Evolutionary conservation across 2,329 filamentous ascomycete species (phyloP).

Genomic region (Fusarium nematophilum): DNA sequence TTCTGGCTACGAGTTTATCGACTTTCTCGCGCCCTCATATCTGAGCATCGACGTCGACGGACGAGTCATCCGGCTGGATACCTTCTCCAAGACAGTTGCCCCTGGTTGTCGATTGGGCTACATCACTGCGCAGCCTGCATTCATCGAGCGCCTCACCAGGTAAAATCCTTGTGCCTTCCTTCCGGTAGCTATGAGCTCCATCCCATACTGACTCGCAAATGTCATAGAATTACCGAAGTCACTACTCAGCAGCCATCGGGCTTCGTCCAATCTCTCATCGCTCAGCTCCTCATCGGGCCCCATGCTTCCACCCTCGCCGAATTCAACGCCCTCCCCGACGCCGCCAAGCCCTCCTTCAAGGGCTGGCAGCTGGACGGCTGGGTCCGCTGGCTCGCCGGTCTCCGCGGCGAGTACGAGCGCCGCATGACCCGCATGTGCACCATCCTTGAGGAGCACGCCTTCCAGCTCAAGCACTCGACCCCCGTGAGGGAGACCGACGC

Average conservation of each 20-base stretch:
- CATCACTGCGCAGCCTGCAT: conserved; percentile 84
- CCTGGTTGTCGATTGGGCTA: conserved; percentile 91
- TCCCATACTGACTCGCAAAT: neutral
- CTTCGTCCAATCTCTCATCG: conserved; percentile 87
- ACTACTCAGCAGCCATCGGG: conserved; percentile 87
- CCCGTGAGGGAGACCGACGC: conserved; percentile 57
- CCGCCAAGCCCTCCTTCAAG: conserved; percentile 59
- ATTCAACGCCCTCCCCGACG: conserved; percentile 57
- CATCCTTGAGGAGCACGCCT: conserved; percentile 75
- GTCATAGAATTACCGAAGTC: conserved; percentile 75
- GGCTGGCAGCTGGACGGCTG: conserved; percentile 87
- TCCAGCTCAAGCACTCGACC: conserved; percentile 72
- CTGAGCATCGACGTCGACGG: conserved; percentile 85
- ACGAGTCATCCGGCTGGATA: conserved; percentile 89
- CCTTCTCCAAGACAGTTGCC: conserved; percentile 92
- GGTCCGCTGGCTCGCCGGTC: conserved; percentile 89
- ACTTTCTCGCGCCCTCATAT: conserved; percentile 86
- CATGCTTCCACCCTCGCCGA: conserved; percentile 59
- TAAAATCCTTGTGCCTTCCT: too few relatives aligned
- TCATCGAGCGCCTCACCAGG: conserved; percentile 76
- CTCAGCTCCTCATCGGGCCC: conserved; percentile 80
- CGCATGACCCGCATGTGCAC: conserved; percentile 85
- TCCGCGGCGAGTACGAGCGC: conserved; percentile 85
- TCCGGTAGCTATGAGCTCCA: too few relatives aligned
- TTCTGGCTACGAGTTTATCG: conserved; percentile 80